A percentile compares a stretch with the other conserved stretches of the same genome.
phyloP scores from a whole-genome alignment of 2,329 filamentous ascomycete genomes.

The Botryotinia narcissicola region DNA sequence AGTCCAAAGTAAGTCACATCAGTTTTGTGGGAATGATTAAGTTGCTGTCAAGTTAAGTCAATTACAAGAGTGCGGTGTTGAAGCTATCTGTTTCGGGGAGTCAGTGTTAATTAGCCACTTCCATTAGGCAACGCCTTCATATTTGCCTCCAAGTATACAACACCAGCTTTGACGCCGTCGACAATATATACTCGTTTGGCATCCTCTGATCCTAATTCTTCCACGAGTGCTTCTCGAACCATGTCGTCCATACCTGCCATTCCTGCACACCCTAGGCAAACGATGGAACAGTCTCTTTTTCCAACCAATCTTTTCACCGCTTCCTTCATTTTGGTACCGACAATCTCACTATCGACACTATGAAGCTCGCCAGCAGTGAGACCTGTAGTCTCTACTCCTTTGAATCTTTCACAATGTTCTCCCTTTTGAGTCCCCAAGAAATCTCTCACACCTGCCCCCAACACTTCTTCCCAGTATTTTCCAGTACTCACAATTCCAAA shows the following conservation, averaged over 20 bases:
- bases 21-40: not conserved
- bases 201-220: conserved; percentile 59
- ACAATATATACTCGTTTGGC: conserved; percentile 65
- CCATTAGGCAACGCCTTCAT: conserved; percentile 13
- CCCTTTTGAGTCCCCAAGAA: conserved; percentile 55
- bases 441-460: conserved; percentile 61
- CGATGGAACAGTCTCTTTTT: conserved; percentile 57
- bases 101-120: not conserved
- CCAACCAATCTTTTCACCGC: conserved; percentile 66
- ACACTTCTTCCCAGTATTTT: conserved; percentile 73
- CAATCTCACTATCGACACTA: conserved; percentile 59
- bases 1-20: not conserved
- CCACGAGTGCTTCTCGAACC: conserved; percentile 66
- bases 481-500: conserved; percentile 93
- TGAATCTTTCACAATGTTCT: conserved; percentile 51
- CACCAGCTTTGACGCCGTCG: conserved; percentile 74
- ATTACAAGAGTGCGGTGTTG: not conserved
- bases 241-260: conserved; percentile 83
- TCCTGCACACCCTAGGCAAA: conserved; percentile 85
- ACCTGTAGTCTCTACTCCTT: conserved; percentile 79
- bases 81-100: not conserved
- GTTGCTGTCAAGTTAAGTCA: not conserved
- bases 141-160: conserved; percentile 40
- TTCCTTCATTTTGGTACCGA: conserved; percentile 63
- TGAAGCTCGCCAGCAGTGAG: conserved; percentile 80